A percentile compares a stretch with the other conserved stretches of the same genome.
Conservation (phyloP, 306 rosid species). For the Sechiopsis laciniata region DNA sequence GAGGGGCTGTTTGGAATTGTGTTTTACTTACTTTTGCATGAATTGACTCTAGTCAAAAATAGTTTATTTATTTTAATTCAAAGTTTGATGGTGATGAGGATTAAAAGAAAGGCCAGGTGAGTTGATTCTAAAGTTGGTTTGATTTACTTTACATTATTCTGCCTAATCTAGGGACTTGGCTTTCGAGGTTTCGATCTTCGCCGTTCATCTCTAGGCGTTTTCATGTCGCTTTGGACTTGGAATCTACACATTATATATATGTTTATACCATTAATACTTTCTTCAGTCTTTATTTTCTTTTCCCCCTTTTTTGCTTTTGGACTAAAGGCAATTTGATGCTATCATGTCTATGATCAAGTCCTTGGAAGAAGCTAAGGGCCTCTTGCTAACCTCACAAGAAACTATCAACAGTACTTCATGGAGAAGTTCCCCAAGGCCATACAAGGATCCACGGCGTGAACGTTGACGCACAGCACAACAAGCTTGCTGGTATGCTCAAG, state of each 20-base stretch:
- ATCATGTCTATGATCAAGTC: background rate
- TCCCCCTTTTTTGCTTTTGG: background rate
- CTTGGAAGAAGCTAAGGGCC: background rate
- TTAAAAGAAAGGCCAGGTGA: background rate
- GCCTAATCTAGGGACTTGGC: background rate
- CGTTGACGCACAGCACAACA: background rate
- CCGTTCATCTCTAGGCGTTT: background rate
- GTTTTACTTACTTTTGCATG: conserved; percentile 7
- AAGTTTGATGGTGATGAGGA: background rate
- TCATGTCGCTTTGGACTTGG: background rate
- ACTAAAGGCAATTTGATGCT: background rate
- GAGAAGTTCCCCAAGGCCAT: background rate
- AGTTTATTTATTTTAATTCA: background rate
- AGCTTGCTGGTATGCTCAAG: background rate
- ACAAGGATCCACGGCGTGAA: background rate
- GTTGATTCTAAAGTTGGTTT: background rate
- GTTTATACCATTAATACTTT: background rate
- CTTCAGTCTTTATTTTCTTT: background rate
- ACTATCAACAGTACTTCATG: background rate
- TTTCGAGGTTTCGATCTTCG: conserved; percentile 9
- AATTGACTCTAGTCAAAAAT: conserved; percentile 19
- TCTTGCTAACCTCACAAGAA: background rate
- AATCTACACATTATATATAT: background rate
- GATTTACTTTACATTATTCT: conserved; percentile 9
- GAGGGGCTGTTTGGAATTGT: conserved; percentile 11